phyloP scores from a whole-genome alignment of 192 early-diverging fungal species.

The Phlyctochytrium planicorne region DNA sequence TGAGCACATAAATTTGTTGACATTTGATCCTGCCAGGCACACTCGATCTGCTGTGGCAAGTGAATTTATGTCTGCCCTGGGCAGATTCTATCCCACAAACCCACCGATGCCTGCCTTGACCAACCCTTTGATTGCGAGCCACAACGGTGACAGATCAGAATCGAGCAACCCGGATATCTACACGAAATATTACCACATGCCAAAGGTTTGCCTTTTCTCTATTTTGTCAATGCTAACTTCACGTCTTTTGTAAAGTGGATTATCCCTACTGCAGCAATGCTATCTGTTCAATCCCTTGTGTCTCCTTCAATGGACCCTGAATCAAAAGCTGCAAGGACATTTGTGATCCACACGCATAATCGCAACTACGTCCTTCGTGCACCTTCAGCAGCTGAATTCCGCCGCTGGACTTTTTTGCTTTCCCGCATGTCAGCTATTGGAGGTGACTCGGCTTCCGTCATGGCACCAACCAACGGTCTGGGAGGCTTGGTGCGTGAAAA shows the following conservation, averaged over 20 bases:
- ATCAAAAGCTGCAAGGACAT: conserved; percentile 30
- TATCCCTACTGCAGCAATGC: conserved; percentile 33
- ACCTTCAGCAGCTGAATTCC: conserved; percentile 28
- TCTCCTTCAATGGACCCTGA: conserved; percentile 20
- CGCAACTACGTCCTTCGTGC: conserved; percentile 42
- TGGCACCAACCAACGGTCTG: not conserved
- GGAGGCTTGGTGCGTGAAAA: not conserved
- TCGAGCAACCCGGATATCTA: not conserved
- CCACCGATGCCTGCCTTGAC: conserved; percentile 32
- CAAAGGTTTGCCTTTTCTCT: conserved; percentile 27
- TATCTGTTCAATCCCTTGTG: conserved; percentile 22
- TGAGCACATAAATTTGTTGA: conserved; percentile 24
- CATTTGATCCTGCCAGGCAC: conserved; percentile 22
- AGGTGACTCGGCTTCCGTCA: not conserved
- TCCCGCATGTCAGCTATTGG: conserved; percentile 19
- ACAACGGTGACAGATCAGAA: conserved; percentile 6
- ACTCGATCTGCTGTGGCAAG: not conserved
- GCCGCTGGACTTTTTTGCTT: conserved; percentile 42
- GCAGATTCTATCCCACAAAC: conserved; percentile 22
- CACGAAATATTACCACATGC: conserved; percentile 32
- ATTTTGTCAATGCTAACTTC: not conserved
- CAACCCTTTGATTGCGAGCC: conserved; percentile 32
- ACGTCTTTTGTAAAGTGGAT: conserved; percentile 34
- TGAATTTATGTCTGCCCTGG: conserved; percentile 21
- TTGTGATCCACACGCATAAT: conserved; percentile 30